Percentiles rank a stretch among this genome's conserved stretches.
Conservation (phyloP, 495 filamentous ascomycete species). For the Xylaria flabelliformis region DNA sequence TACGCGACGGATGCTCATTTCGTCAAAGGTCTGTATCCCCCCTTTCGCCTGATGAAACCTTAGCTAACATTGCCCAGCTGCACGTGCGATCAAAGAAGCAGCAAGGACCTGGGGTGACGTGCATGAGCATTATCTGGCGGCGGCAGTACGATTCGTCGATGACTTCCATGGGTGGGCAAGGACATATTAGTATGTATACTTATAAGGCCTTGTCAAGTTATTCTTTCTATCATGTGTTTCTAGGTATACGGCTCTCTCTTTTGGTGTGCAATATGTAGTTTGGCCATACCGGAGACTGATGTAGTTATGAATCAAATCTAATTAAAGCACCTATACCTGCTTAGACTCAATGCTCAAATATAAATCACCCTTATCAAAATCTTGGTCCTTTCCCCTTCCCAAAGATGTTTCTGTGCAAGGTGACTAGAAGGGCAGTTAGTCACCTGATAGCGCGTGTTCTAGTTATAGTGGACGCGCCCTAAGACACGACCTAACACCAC, state of each 20-base stretch:
- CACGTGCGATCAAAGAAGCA: conserved; percentile 75
- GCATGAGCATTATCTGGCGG: conserved; percentile 75
- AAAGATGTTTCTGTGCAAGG: no score
- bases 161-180: conserved; percentile 77
- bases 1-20: conserved; percentile 78
- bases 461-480: conserved; percentile 20
- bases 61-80: conserved; percentile 48
- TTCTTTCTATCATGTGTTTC: background rate
- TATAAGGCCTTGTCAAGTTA: background rate
- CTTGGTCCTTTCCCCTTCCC: background rate
- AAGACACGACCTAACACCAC: conserved; percentile 6
- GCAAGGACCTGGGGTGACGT: conserved; percentile 85
- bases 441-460: conserved; percentile 24
- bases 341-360: background rate
- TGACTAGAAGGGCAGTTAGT: background rate
- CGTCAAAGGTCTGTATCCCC: conserved; percentile 65
- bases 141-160: conserved; percentile 78
- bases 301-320: background rate
- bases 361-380: background rate
- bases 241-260: background rate
- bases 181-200: conserved; percentile 44
- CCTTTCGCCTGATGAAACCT: background rate
- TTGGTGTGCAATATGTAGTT: background rate
- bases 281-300: background rate
- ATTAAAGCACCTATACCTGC: background rate